These are phyloP conservation scores for Epichloe uncinata DNA, from an alignment of 2,329 filamentous ascomycete genomes.

Conservation along the genomic window DNA sequence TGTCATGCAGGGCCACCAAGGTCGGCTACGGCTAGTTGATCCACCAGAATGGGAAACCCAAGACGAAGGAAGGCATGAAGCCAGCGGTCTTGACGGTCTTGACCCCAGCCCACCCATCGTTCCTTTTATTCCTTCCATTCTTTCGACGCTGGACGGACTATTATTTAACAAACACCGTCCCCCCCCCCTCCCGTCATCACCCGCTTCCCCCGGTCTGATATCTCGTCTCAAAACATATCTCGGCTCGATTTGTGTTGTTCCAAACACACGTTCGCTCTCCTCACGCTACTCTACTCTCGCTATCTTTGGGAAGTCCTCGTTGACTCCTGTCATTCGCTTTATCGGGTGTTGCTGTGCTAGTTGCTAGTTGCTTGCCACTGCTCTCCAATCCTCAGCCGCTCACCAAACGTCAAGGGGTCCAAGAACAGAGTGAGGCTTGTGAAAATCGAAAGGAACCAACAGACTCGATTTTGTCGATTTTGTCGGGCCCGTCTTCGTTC, in stretches of 20 bases:
- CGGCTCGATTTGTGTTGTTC: constrained; percentile 2
- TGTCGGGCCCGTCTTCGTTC: too few relatives aligned
- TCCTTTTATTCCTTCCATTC: too few relatives aligned
- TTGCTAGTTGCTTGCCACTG: constrained; percentile 22
- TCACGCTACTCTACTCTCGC: constrained; percentile 23
- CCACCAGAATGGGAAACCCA: too few relatives aligned
- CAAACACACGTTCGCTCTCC: constrained; percentile 36
- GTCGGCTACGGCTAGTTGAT: too few relatives aligned
- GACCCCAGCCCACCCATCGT: neutral
- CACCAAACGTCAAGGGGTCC: too few relatives aligned
- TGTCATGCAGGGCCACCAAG: too few relatives aligned
- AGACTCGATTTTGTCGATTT: neutral
- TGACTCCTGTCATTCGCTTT: constrained; percentile 65
- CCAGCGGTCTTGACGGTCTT: too few relatives aligned
- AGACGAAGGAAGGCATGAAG: too few relatives aligned
- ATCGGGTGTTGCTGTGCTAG: constrained; percentile 16
- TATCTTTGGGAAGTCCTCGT: constrained; percentile 55
- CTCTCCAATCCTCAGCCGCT: constrained; percentile 14
- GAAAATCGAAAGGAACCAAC: neutral
- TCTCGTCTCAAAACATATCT: constrained; percentile 3
- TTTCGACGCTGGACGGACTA: neutral
- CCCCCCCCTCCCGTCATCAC: neutral
- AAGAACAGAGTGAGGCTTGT: neutral
- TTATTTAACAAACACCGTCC: constrained; percentile 9
- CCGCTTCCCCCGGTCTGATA: constrained; percentile 4